These are phyloP conservation scores for Sporopachydermia lactativora DNA, from an alignment of 805 yeast species.

Conservation along the genomic window DNA sequence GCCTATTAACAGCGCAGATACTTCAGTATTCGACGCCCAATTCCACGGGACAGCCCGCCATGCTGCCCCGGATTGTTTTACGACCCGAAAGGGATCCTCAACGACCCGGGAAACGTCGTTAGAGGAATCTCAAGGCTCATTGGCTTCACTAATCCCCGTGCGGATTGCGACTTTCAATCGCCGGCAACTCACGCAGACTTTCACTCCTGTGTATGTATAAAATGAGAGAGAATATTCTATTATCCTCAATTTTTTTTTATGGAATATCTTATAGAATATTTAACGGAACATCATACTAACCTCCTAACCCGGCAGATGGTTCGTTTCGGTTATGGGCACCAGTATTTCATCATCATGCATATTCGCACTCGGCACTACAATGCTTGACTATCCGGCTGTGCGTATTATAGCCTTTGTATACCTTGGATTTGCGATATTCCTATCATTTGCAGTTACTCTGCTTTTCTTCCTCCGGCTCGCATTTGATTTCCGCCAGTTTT, in stretches of 20 bases:
- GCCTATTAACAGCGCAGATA: too few relatives aligned
- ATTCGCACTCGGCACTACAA: constrained; percentile 38
- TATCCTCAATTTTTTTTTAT: too few relatives aligned
- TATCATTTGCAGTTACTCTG: constrained; percentile 27
- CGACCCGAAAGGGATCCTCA: too few relatives aligned
- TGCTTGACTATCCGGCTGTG: constrained; percentile 46
- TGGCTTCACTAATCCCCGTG: too few relatives aligned
- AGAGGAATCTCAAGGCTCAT: too few relatives aligned
- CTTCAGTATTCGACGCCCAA: too few relatives aligned
- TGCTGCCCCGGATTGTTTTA: too few relatives aligned
- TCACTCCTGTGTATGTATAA: not conserved
- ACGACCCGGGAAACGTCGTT: too few relatives aligned
- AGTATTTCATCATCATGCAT: constrained; percentile 58
- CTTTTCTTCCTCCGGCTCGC: constrained; percentile 28
- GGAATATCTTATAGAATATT: too few relatives aligned
- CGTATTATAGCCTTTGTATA: constrained; percentile 40
- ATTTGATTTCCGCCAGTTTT: constrained; percentile 19
- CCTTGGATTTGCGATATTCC: constrained; percentile 43
- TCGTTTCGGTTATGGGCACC: constrained; percentile 72
- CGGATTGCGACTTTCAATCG: not conserved
- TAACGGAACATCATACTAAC: too few relatives aligned
- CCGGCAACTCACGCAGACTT: not conserved
- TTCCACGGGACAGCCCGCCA: too few relatives aligned
- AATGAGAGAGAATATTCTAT: too few relatives aligned
- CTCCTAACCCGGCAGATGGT: constrained; percentile 35